Evolutionary conservation across 2,329 filamentous ascomycete genomes (phyloP).

Genomic region (Didymella arachidicola): DNA sequence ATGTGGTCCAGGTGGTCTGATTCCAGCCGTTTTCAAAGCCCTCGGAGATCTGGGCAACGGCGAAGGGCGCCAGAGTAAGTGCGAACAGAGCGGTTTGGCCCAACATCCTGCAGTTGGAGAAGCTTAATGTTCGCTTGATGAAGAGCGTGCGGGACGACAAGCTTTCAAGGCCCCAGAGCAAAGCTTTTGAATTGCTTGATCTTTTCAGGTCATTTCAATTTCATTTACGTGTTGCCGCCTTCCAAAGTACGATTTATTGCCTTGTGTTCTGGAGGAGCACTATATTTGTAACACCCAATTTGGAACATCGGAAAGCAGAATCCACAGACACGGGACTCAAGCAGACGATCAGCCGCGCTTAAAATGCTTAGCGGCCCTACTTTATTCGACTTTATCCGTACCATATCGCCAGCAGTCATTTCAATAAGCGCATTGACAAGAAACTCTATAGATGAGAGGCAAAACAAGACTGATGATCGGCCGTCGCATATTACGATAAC

Average conservation of each 20-base stretch:
- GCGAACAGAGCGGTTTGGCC: constrained; percentile 55
- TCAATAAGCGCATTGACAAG: background rate
- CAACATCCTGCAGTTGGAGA: constrained; percentile 50
- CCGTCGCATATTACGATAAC: background rate
- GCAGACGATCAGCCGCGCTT: background rate
- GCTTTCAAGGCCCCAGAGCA: background rate
- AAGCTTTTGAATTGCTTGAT: constrained; percentile 19
- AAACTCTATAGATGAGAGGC: too few relatives aligned
- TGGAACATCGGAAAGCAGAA: constrained; percentile 12
- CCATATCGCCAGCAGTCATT: background rate
- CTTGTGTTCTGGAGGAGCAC: background rate
- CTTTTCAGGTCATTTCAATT: background rate
- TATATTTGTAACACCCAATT: constrained; percentile 18
- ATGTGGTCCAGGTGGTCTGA: constrained; percentile 64
- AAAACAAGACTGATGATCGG: background rate
- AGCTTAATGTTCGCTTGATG: background rate
- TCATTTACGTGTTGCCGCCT: constrained; percentile 9
- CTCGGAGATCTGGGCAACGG: constrained; percentile 62
- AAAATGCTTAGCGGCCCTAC: constrained; percentile 2
- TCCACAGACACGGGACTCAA: background rate
- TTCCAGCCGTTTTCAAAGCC: constrained; percentile 68
- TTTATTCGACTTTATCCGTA: background rate
- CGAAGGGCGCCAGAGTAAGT: constrained; percentile 55
- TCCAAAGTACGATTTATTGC: constrained; percentile 13
- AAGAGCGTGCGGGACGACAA: background rate